phyloP scores from a whole-genome alignment of 768 basidiomycete species.

The Xanthoconium stramineum region DNA sequence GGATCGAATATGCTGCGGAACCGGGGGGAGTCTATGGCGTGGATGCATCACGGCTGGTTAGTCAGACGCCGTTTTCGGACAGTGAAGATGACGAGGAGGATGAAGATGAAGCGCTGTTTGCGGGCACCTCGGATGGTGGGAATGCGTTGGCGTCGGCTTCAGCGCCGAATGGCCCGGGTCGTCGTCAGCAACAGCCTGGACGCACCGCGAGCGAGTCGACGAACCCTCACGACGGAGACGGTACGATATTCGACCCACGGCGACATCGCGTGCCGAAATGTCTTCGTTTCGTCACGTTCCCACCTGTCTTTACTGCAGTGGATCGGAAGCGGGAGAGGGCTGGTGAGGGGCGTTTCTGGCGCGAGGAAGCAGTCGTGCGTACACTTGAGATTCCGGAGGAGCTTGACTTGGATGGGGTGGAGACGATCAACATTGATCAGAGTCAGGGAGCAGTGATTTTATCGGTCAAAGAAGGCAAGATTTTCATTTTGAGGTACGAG shows the following conservation, averaged over 20 bases:
- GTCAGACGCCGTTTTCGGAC: slow-evolving; percentile 25
- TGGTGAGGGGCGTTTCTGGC: slow-evolving; percentile 18
- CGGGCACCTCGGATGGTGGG: slow-evolving; percentile 10
- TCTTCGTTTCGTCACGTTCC: slow-evolving; percentile 70
- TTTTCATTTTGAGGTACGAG: slow-evolving; percentile 70
- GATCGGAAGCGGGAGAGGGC: slow-evolving; percentile 16
- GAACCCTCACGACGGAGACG: slow-evolving; percentile 17
- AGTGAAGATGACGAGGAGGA: slow-evolving; percentile 29
- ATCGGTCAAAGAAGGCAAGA: slow-evolving; percentile 63
- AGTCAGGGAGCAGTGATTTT: slow-evolving; percentile 70
- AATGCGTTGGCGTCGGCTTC: background rate
- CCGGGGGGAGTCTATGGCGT: slow-evolving; percentile 27
- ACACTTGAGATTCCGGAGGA: slow-evolving; percentile 65
- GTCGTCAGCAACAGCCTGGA: background rate
- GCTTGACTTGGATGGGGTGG: slow-evolving; percentile 60
- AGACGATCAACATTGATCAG: slow-evolving; percentile 79
- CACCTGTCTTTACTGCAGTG: slow-evolving; percentile 38
- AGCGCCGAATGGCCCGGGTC: slow-evolving; percentile 1
- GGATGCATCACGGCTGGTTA: slow-evolving; percentile 28
- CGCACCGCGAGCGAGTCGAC: slow-evolving; percentile 5
- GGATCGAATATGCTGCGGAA: slow-evolving; percentile 60
- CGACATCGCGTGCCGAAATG: slow-evolving; percentile 42
- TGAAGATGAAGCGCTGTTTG: slow-evolving; percentile 15
- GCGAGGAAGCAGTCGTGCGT: slow-evolving; percentile 46
- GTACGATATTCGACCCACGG: slow-evolving; percentile 22